Evolutionary conservation across 1,139 yeast genomes (phyloP).

Genomic region (Hyphopichia burtonii): DNA sequence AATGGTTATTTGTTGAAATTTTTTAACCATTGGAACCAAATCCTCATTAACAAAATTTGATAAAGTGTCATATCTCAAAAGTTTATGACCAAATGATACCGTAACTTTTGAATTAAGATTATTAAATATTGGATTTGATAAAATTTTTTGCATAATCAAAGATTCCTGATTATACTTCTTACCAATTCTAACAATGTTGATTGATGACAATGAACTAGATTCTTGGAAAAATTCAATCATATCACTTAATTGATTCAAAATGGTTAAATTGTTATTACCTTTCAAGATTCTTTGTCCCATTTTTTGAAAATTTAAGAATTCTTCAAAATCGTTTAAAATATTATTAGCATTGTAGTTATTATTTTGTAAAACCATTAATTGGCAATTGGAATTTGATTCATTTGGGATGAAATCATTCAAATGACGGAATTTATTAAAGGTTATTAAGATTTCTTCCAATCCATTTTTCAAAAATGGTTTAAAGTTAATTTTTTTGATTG

Average conservation of each 20-base stretch:
- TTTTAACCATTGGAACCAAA: slow-evolving; percentile 1
- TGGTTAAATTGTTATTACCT: neutral
- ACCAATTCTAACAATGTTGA: slow-evolving; percentile 28
- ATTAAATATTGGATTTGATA: slow-evolving; percentile 6
- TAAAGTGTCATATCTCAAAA: slow-evolving; percentile 19
- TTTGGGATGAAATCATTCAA: slow-evolving; percentile 28
- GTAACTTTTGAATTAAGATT: slow-evolving; percentile 5
- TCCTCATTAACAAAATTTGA: slow-evolving; percentile 5
- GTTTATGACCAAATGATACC: slow-evolving; percentile 18
- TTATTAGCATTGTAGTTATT: slow-evolving; percentile 11
- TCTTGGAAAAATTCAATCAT: slow-evolving; percentile 1
- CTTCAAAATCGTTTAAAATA: neutral
- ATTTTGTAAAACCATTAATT: slow-evolving; percentile 25
- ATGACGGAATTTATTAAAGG: slow-evolving; percentile 31
- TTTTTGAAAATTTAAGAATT: neutral
- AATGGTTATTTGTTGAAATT: slow-evolving; percentile 2
- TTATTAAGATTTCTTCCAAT: slow-evolving; percentile 23
- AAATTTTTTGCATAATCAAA: slow-evolving; percentile 13
- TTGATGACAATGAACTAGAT: slow-evolving; percentile 13
- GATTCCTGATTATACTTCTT: slow-evolving; percentile 15
- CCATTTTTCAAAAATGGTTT: slow-evolving; percentile 14
- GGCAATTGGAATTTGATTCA: slow-evolving; percentile 20
- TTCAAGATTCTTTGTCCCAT: neutral
- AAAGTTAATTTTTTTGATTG: slow-evolving; percentile 15
- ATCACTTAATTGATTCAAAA: neutral